Percentiles rank a stretch among this genome's conserved stretches.
Evolutionary conservation across 75 land plant species (phyloP).

Genomic region (Selaginella moellendorffii): DNA sequence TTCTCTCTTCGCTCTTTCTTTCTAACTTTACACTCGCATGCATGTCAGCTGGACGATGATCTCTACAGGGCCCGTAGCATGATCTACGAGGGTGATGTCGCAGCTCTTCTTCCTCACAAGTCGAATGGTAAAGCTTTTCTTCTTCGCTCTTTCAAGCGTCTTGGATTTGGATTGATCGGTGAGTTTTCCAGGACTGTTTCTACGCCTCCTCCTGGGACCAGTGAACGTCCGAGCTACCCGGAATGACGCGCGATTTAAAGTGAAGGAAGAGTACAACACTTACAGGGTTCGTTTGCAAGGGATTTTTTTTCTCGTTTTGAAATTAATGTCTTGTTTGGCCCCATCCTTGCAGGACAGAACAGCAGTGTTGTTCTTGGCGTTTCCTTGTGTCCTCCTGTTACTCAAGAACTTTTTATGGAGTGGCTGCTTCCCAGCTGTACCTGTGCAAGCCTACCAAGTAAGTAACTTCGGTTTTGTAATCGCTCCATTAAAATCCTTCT

Average conservation of each 20-base stretch:
- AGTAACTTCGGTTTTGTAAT: background rate
- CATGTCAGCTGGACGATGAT: constrained; percentile 63
- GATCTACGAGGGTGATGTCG: constrained; percentile 54
- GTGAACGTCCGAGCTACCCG: constrained; percentile 69
- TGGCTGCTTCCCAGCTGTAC: constrained; percentile 86
- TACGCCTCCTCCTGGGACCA: constrained; percentile 75
- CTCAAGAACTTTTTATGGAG: constrained; percentile 62
- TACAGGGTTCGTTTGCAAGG: constrained; percentile 43
- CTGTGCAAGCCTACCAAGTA: constrained; percentile 92
- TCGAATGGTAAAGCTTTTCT: constrained; percentile 15
- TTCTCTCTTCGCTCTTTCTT: background rate
- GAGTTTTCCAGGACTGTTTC: constrained; percentile 39
- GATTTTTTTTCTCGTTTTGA: background rate
- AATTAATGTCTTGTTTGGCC: background rate
- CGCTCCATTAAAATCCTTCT: background rate
- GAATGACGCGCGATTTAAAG: constrained; percentile 66
- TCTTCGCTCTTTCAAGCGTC: background rate
- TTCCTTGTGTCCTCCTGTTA: constrained; percentile 53
- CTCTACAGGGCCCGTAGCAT: constrained; percentile 42
- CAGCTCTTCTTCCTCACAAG: constrained; percentile 65
- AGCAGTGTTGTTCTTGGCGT: constrained; percentile 63
- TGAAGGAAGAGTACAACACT: constrained; percentile 89
- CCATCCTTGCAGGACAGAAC: constrained; percentile 66
- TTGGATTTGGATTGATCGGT: background rate
- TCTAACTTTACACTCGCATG: too few species aligned